Evolutionary conservation across 305 asterid species (phyloP).

Genomic region (Salvia sclarea): DNA sequence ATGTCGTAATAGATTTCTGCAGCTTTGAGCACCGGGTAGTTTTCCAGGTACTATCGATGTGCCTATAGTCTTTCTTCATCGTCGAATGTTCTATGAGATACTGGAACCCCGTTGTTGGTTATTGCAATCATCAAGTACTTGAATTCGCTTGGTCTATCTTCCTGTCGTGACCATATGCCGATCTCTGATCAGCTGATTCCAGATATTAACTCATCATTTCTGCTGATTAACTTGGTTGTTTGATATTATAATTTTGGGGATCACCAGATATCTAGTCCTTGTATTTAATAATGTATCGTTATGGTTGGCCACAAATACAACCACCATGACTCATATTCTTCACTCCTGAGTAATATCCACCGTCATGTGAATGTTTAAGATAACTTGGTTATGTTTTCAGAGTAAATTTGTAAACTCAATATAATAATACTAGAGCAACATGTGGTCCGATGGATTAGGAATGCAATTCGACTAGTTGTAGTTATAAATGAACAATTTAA

Average conservation of each 20-base stretch:
- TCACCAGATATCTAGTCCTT: not conserved
- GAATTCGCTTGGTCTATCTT: conserved; percentile 8
- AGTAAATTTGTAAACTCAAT: not conserved
- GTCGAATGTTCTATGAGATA: not conserved
- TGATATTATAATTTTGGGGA: not conserved
- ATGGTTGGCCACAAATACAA: not conserved
- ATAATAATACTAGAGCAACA: not conserved
- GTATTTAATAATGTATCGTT: conserved; percentile 8
- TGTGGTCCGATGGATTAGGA: conserved; percentile 5
- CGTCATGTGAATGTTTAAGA: not conserved
- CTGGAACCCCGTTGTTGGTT: not conserved
- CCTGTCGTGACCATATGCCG: not conserved
- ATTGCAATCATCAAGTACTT: not conserved
- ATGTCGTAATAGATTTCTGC: conserved; percentile 78
- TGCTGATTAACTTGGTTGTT: conserved; percentile 8
- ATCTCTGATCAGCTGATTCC: not conserved
- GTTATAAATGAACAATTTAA: not conserved
- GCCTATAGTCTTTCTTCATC: conserved; percentile 12
- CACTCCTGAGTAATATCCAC: conserved; percentile 3
- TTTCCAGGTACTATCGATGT: conserved; percentile 67
- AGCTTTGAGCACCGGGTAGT: conserved; percentile 97
- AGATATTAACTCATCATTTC: not conserved
- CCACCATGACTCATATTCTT: not conserved
- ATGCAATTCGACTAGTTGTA: conserved; percentile 2
- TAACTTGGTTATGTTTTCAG: not conserved